Evolutionary conservation across 208 protist genomes (phyloP), one percentile per base, ranked within the genome.

Genomic region (Tritrichomonas musculus): DNA sequence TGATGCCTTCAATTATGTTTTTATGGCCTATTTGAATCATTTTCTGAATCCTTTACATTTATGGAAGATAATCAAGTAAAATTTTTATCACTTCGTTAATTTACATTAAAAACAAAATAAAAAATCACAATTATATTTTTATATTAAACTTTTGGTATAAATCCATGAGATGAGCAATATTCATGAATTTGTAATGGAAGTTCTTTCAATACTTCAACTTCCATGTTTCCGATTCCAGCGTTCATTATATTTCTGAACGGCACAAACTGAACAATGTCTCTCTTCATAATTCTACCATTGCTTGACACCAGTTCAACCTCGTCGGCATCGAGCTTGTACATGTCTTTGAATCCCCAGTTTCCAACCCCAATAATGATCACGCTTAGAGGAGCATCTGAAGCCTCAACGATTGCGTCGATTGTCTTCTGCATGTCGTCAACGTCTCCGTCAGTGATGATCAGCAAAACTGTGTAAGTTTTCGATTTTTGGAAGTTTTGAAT

Each of bases 321-420:
- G 73, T 93, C 93, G 30, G n/a, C 65, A 47, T 92, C 75, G 2
- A 94, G 49, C 44, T 50, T 49, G 36, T 41, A 50, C 93, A 94
- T 92, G 11, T 27, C 44, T 30, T 27, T 17, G 57, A 94, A 94
- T 41, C 93, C 47, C 22, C 69, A 4, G 44, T 93, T 44, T 55
- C 94, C 93, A 39, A 94, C n/a, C 13, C 94, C 94, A 33, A 94
- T n/a, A 49, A 94, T 94, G 36, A 94, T 94, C n/a, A 94, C 94
- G 20, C 36, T 75, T 22, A 94, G 9, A 55, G 94, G 93, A 20
- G 47, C 0, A n/a, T 50, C 41, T n/a, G 55, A 93, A 9, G 9
- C 30, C 49, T 36, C 25, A 60, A 39, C 50, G 11, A 94, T 92
- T 27, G 1, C 2, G 17, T 92, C 22, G 2, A 13, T 30, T 33